Evolutionary conservation across 768 basidiomycete species (phyloP), one percentile per base, ranked within the genome.

Genomic region (Aureoboletus auriporus): DNA sequence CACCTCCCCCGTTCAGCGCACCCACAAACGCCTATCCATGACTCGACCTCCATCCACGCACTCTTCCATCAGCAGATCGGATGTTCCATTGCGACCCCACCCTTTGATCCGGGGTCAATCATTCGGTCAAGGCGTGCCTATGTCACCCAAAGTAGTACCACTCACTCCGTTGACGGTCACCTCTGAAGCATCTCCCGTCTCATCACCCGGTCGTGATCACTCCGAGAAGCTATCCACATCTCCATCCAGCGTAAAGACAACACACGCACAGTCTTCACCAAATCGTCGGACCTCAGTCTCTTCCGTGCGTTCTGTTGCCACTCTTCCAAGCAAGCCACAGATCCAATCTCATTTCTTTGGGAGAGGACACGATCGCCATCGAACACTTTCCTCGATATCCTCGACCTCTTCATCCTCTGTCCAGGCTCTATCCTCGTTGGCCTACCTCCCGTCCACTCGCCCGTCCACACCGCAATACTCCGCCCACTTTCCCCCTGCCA

Each of bases 81-180:
- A 75, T 23, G 53, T 49, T 1, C 69, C 59, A 6, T 53, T 85
- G 42, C 83, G 84, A 13, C 86, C 85, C 1, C 88, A 89, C 60
- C 88, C 86, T 7, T 74, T 89, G 44, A 88, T 89, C 54, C 82
- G 87, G 47, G 86, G 85, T 8, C 75, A 82, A 53, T 86, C 86
- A 0, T 80, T 77, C 50, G 80, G 83, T 6, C 74, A 69, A 38
- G 64, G 65, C 36, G 44, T 61, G 23, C 53, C 62, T 2, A 60
- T 63, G 49, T 50, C 68, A 44, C 57, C 68, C 46, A 72, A 79
- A 61, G 77, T 79, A 36, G 68, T 74, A 4, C 66, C 70, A 70
- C 70, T 84, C 12, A 71, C 78, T 8, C 84, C 86, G 31, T 72
- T 88, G 44, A 80, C 82, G 2, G 76, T 83, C 38, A 76, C 79